These are phyloP conservation scores for Capsicum baccatum DNA, from an alignment of 257 asterid genomes.

Conservation along the genomic window DNA sequence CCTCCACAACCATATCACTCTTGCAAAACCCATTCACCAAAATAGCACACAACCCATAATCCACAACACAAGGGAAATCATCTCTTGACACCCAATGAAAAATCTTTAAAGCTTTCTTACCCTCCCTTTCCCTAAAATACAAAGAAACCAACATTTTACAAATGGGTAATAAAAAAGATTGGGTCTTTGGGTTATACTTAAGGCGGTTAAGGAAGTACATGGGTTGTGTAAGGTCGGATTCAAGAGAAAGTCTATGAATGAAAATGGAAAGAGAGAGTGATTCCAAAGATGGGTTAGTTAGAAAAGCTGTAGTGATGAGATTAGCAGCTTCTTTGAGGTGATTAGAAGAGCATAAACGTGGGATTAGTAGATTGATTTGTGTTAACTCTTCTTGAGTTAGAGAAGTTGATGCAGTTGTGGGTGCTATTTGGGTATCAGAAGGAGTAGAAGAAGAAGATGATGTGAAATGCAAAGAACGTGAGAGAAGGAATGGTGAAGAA, in stretches of 20 bases:
- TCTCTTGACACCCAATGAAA: conserved; percentile 58
- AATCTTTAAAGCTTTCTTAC: conserved; percentile 51
- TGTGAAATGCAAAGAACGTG: conserved; percentile 29
- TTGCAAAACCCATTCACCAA: conserved; percentile 54
- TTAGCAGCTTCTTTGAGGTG: conserved; percentile 54
- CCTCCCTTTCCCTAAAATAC: conserved; percentile 42
- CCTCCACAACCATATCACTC: conserved; percentile 49
- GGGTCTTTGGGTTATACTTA: conserved; percentile 43
- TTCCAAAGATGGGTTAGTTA: conserved; percentile 48
- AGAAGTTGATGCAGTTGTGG: not conserved
- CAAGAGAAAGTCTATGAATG: conserved; percentile 44
- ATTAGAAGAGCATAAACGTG: conserved; percentile 56
- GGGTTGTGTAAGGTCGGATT: conserved; percentile 56
- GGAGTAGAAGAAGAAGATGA: conserved; percentile 3
- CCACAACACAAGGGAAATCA: conserved; percentile 47
- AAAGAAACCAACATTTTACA: conserved; percentile 44
- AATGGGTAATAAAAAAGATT: conserved; percentile 36
- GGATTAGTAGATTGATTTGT: conserved; percentile 57
- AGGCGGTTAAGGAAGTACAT: conserved; percentile 67
- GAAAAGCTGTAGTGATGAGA: conserved; percentile 56
- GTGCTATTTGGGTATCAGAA: conserved; percentile 7
- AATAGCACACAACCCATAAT: conserved; percentile 43
- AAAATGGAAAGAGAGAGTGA: conserved; percentile 51
- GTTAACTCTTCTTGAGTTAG: conserved; percentile 50
- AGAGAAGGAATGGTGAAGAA: conserved; percentile 27